Evolutionary conservation across 768 basidiomycete species (phyloP).

Genomic region (Amanita rubescens): DNA sequence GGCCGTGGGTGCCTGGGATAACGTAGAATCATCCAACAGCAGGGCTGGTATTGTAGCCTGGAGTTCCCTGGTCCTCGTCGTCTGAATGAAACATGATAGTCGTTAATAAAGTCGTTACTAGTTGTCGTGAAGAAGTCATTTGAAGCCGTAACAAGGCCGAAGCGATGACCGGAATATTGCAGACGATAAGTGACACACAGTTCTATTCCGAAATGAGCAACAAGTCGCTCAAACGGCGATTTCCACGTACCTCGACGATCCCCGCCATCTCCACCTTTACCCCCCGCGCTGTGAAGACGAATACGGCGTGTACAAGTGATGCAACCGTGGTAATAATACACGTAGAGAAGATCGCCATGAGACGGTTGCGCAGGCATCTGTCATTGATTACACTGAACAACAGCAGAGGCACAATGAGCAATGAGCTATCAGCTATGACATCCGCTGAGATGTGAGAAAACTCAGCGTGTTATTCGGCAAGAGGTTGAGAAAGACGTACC

Average conservation of each 20-base stretch:
- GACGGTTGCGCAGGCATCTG: constrained; percentile 28
- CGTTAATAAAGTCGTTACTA: not conserved
- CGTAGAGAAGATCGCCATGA: constrained; percentile 46
- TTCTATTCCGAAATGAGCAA: constrained; percentile 15
- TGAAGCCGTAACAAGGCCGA: not conserved
- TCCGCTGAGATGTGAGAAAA: constrained; percentile 35
- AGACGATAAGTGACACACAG: constrained; percentile 29
- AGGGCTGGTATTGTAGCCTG: not conserved
- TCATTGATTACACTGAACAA: constrained; percentile 38
- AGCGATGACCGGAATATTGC: constrained; percentile 19
- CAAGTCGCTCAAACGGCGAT: not conserved
- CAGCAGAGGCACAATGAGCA: constrained; percentile 37
- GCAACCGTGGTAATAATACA: constrained; percentile 42
- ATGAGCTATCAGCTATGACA: constrained; percentile 36
- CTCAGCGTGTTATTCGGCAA: too few species aligned
- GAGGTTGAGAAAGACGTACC: too few species aligned
- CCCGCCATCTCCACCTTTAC: constrained; percentile 28
- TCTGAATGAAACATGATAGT: not conserved
- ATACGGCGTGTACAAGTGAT: constrained; percentile 36
- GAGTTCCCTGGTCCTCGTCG: not conserved
- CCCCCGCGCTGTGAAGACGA: constrained; percentile 26
- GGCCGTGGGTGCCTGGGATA: too few species aligned
- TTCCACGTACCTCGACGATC: constrained; percentile 31
- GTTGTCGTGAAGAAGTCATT: not conserved
- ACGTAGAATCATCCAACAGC: not conserved